Evolutionary conservation across 352 stramenopile genomes (phyloP).

Genomic region (Hyaloperonospora arabidopsidis): DNA sequence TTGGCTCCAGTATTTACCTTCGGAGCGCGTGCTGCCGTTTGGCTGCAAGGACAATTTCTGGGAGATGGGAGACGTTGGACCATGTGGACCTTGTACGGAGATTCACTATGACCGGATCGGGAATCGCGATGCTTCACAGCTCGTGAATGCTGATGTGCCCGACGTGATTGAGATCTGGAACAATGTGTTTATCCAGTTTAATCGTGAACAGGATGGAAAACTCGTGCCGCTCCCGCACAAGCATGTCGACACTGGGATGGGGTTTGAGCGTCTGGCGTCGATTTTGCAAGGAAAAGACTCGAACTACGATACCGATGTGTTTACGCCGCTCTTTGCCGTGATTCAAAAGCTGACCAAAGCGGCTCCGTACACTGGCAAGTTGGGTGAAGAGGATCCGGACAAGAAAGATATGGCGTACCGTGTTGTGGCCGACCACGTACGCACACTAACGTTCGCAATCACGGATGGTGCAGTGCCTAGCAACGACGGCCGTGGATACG

Average conservation of each 20-base stretch:
- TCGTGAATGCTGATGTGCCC: slow-evolving; percentile 97
- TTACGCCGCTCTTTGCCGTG: slow-evolving; percentile 91
- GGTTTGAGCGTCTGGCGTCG: slow-evolving; percentile 92
- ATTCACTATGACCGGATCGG: slow-evolving; percentile 99
- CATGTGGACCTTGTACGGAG: slow-evolving; percentile 98
- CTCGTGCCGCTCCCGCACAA: slow-evolving; percentile 90
- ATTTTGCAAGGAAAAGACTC: slow-evolving; percentile 90
- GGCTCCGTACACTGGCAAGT: slow-evolving; percentile 71
- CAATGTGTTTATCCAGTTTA: slow-evolving; percentile 99
- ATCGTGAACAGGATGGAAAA: slow-evolving; percentile 87
- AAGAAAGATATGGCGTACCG: slow-evolving; percentile 88
- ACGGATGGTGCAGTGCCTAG: slow-evolving; percentile 94
- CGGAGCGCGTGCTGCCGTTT: slow-evolving; percentile 89
- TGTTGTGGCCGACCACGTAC: slow-evolving; percentile 97
- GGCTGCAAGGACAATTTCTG: slow-evolving; percentile 99
- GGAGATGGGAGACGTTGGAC: slow-evolving; percentile 99
- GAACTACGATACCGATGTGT: slow-evolving; percentile 99
- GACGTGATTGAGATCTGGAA: slow-evolving; percentile 99
- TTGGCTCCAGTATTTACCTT: slow-evolving; percentile 82
- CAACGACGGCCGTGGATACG: slow-evolving; percentile 97
- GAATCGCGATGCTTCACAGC: slow-evolving; percentile 79
- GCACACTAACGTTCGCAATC: slow-evolving; percentile 97
- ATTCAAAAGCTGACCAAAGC: slow-evolving; percentile 85
- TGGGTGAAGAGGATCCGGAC: slow-evolving; percentile 86
- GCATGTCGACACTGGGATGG: slow-evolving; percentile 99